Conservation (phyloP, 495 filamentous ascomycete species). For the Penicillium lividum region DNA sequence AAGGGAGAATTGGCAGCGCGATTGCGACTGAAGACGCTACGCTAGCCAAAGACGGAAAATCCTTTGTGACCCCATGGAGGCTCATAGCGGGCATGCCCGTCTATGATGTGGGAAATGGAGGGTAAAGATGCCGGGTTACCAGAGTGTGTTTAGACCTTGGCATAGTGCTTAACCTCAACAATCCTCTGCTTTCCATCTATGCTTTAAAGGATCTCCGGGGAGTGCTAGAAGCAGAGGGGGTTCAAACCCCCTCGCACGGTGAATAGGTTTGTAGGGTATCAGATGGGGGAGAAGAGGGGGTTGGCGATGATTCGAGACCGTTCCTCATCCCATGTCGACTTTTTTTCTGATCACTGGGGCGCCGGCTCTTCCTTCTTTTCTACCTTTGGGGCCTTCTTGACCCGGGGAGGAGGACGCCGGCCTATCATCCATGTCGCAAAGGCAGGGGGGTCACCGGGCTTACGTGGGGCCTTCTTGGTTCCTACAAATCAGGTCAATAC, state of each 20-base stretch:
- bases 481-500: conserved; percentile 17
- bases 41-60: background rate
- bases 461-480: conserved; percentile 31
- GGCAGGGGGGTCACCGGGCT: conserved; percentile 21
- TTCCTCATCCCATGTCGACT: background rate
- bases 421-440: conserved; percentile 48
- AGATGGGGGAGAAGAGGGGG: background rate
- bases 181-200: background rate
- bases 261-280: background rate
- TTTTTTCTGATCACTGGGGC: conserved; percentile 1
- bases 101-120: background rate
- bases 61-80: background rate
- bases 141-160: background rate
- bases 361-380: conserved; percentile 22
- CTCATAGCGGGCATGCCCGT: background rate
- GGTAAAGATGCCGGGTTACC: background rate
- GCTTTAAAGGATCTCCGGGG: background rate
- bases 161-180: background rate
- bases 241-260: background rate
- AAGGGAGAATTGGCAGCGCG: background rate
- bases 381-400: conserved; percentile 27
- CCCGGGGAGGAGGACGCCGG: conserved; percentile 27
- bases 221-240: background rate
- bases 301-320: background rate
- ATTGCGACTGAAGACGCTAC: background rate